Evolutionary conservation across 805 yeast genomes (phyloP).

Genomic region (Scheffersomyces ergatensis): DNA sequence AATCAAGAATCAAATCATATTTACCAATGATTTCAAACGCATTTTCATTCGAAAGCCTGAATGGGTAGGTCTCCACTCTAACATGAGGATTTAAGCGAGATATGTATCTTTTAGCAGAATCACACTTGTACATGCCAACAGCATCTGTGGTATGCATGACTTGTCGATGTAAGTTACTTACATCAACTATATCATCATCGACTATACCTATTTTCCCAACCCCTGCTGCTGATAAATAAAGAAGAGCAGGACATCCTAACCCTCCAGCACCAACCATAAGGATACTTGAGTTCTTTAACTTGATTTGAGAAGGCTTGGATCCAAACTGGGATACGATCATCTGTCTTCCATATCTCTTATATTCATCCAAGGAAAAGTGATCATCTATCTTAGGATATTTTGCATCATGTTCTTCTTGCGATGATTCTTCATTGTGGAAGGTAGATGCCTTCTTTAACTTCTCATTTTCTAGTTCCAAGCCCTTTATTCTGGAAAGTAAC

Average conservation of each 20-base stretch:
- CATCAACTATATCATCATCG: conserved; percentile 83
- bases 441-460: conserved; percentile 5
- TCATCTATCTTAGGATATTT: conserved; percentile 7
- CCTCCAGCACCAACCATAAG: conserved; percentile 97
- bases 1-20: conserved; percentile 82
- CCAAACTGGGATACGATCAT: conserved; percentile 88
- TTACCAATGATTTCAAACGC: conserved; percentile 58
- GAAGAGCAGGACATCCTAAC: conserved; percentile 85
- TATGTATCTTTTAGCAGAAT: conserved; percentile 66
- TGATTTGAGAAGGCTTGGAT: conserved; percentile 47
- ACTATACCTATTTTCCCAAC: conserved; percentile 81
- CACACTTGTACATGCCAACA: conserved; percentile 73
- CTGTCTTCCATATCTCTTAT: conserved; percentile 85
- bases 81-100: conserved; percentile 67
- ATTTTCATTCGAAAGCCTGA: conserved; percentile 51
- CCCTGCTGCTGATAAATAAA: conserved; percentile 86
- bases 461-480: conserved; percentile 15
- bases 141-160: conserved; percentile 67
- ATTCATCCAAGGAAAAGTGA: conserved; percentile 58
- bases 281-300: conserved; percentile 55
- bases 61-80: conserved; percentile 48
- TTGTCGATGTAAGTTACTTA: conserved; percentile 87
- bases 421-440: not conserved
- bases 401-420: not conserved
- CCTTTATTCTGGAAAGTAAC: conserved; percentile 19